Percentiles rank a stretch among this genome's conserved stretches.
phyloP scores from a whole-genome alignment of 225 moss, liverwort and hornwort species.

The Physcomitrium patens region DNA sequence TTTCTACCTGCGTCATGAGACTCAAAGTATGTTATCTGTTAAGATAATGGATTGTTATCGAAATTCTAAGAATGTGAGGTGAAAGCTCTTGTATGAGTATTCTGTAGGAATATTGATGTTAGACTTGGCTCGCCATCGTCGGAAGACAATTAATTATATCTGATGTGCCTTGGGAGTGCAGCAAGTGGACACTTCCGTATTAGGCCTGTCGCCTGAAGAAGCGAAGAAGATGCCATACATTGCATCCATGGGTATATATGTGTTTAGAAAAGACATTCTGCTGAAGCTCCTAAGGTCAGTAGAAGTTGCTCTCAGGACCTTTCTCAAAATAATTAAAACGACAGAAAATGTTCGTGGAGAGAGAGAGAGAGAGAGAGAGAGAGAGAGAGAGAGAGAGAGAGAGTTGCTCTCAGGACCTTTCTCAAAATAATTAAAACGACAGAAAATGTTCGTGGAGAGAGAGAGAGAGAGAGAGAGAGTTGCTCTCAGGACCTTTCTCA shows the following conservation, averaged over 20 bases:
- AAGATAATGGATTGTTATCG: background rate
- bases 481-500: background rate
- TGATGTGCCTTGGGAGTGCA: constrained; percentile 30
- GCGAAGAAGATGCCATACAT: constrained; percentile 78
- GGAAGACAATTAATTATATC: background rate
- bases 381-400: too few species aligned
- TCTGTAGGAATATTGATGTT: background rate
- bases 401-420: background rate
- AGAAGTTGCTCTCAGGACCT: background rate
- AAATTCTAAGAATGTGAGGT: background rate
- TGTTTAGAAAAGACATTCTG: constrained; percentile 73
- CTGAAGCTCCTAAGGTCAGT: constrained; percentile 51
- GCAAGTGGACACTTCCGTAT: constrained; percentile 82
- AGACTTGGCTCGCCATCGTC: background rate
- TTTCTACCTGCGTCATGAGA: background rate
- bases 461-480: background rate
- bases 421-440: too few species aligned
- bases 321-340: background rate
- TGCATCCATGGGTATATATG: constrained; percentile 88
- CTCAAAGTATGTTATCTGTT: background rate
- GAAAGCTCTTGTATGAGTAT: background rate
- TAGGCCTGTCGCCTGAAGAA: constrained; percentile 74
- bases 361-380: too few species aligned
- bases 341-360: too few species aligned
- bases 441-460: too few species aligned